Evolutionary conservation across 805 yeast genomes (phyloP), one percentile per base, ranked within the genome.

Genomic region (Scheffersomyces stipitis): DNA sequence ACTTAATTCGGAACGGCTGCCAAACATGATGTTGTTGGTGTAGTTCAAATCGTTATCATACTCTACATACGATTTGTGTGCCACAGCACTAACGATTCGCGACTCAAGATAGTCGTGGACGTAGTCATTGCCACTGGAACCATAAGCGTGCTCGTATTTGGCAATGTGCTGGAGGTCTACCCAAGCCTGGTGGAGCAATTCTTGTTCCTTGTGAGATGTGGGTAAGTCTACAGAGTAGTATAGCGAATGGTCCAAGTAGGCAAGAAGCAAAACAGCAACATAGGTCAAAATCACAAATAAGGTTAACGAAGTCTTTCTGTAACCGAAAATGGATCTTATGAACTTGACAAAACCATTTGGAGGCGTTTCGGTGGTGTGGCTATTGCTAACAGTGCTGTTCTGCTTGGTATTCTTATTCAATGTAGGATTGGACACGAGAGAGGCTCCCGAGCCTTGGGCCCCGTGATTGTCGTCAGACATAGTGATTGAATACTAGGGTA

Each of bases 301-400:
- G 6, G 88, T 78, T 30, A 84, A 67, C 1, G 86, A 72, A 0
- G 90, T 83, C 60, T 84, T 84, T 43, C 91, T 62, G 62, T 83
- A 84, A n/a, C 84, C 80, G 55, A 83, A 80, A 1, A 75, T 57
- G 4, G 81, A 68, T 37, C 82, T 68, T 18, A 66, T 30, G 26
- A 49, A 44, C 22, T 56, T 47, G 8, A 63, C 49, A 42, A 67
- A 46, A 40, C 45, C 41, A 35, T 44, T 45, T 34, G 48, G 43
- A 9, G 15, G 15, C 15, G 13, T 15, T 28, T 20, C 24, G 24
- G 24, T 20, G 24, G 24, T 20, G n/a, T n/a, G n/a, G n/a, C n/a
- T n/a, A n/a, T n/a, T n/a, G n/a, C n/a, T n/a, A n/a, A n/a, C n/a
- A n/a, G n/a, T n/a, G n/a, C n/a, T n/a, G n/a, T n/a, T n/a, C n/a